Conservation (phyloP, 2,329 filamentous ascomycete genomes). For the Fusarium chaquense region DNA sequence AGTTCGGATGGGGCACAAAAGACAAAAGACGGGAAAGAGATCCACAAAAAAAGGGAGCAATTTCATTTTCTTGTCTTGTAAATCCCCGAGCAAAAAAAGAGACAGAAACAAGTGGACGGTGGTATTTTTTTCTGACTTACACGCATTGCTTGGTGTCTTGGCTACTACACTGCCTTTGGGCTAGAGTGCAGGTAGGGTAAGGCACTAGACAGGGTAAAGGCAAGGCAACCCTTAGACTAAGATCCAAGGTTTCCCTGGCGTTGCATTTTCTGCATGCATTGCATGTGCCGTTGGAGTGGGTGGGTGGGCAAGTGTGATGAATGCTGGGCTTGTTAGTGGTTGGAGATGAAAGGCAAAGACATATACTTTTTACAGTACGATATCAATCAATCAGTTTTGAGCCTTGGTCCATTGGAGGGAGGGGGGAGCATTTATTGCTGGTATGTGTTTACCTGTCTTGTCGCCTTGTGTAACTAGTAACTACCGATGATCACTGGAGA, state of each 20-base stretch:
- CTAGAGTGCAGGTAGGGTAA: no score
- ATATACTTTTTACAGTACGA: constrained; percentile 45
- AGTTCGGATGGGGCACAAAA: not conserved
- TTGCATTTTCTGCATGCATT: constrained; percentile 17
- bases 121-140: constrained; percentile 25
- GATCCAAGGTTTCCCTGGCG: constrained; percentile 33
- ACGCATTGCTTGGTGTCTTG: constrained; percentile 14
- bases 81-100: constrained; percentile 1
- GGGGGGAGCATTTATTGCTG: not conserved
- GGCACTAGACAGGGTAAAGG: constrained; percentile 13
- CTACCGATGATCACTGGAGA: not conserved
- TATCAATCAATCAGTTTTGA: constrained; percentile 6
- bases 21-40: not conserved
- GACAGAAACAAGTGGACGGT: constrained; percentile 8
- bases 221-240: constrained; percentile 18
- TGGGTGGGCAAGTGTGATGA: constrained; percentile 28
- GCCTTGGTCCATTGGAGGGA: constrained; percentile 5
- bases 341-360: constrained; percentile 28
- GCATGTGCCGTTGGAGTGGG: constrained; percentile 17
- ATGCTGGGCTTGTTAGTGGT: constrained; percentile 30
- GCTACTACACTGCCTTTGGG: not conserved
- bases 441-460: not conserved
- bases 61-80: constrained; percentile 2
- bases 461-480: not conserved
- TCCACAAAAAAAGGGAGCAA: constrained; percentile 5